These are phyloP conservation scores for Sequoiadendron giganteum DNA, from an alignment of 75 land plant species.

Conservation along the genomic window DNA sequence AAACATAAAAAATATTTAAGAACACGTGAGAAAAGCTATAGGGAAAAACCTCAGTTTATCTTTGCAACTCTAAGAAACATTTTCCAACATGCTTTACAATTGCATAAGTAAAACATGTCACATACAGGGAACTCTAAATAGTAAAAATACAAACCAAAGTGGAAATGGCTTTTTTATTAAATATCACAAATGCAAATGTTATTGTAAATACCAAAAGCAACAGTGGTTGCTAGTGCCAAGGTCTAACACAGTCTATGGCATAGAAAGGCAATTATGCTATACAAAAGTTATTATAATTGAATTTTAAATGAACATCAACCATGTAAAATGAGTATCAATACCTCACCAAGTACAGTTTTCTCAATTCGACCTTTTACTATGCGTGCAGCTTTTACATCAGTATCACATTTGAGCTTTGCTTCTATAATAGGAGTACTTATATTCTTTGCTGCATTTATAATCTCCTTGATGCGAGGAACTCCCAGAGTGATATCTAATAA, in stretches of 20 bases:
- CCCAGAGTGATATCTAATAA: slow-evolving; percentile 86
- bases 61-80: not conserved
- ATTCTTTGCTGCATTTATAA: slow-evolving; percentile 91
- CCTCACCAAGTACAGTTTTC: slow-evolving; percentile 78
- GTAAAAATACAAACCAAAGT: not conserved
- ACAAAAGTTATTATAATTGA: not conserved
- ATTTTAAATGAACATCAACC: not conserved
- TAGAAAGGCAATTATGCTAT: not conserved
- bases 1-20: not conserved
- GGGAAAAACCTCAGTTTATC: not conserved
- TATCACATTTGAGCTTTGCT: slow-evolving; percentile 48
- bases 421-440: slow-evolving; percentile 91
- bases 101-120: slow-evolving; percentile 26
- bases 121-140: not conserved
- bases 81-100: not conserved
- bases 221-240: not conserved
- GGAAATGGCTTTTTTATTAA: not conserved
- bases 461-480: slow-evolving; percentile 97
- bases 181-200: slow-evolving; percentile 5
- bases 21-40: not conserved
- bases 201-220: not conserved
- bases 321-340: slow-evolving; percentile 13
- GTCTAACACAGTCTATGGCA: not conserved
- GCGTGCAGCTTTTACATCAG: slow-evolving; percentile 53
- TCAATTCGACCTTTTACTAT: slow-evolving; percentile 79